These are phyloP conservation scores for Wickerhamiella galacta DNA, from an alignment of 805 yeast species.

Conservation along the genomic window DNA sequence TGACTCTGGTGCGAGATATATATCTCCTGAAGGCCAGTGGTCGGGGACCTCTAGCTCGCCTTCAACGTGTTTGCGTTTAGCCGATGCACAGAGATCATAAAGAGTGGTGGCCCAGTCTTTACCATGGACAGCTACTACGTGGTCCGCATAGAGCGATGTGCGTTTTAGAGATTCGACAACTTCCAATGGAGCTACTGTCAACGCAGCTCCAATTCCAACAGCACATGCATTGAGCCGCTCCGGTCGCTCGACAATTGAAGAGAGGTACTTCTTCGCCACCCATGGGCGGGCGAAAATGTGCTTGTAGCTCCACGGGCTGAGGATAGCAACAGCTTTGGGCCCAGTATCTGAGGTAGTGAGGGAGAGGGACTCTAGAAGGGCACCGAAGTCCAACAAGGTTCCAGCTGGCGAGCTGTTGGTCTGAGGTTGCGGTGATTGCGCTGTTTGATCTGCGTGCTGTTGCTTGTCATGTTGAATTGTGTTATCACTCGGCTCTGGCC, in stretches of 20 bases:
- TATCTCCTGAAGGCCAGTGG: conserved; percentile 72
- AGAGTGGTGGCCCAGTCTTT: conserved; percentile 50
- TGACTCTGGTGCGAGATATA: conserved; percentile 51
- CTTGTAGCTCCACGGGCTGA: conserved; percentile 53
- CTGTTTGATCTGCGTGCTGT: no score
- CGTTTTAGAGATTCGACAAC: conserved; percentile 26
- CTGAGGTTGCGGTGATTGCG: no score
- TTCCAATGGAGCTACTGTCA: conserved; percentile 39
- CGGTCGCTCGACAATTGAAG: conserved; percentile 69
- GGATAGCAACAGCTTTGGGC: no score
- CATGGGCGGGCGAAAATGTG: conserved; percentile 63
- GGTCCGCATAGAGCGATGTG: conserved; percentile 35
- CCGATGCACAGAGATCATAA: conserved; percentile 38
- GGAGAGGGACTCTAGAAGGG: no score
- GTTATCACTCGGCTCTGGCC: no score
- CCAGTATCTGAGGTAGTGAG: no score
- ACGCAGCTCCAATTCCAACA: conserved; percentile 63
- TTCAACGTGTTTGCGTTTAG: conserved; percentile 35
- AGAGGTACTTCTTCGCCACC: conserved; percentile 50
- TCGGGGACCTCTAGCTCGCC: conserved; percentile 60
- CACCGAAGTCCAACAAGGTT: no score
- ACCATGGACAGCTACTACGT: conserved; percentile 59
- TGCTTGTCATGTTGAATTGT: no score
- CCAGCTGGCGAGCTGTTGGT: no score
- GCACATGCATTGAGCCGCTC: conserved; percentile 61